Conservation (phyloP, 2,329 filamentous ascomycete species). For the Pyrenophora seminiperda region DNA sequence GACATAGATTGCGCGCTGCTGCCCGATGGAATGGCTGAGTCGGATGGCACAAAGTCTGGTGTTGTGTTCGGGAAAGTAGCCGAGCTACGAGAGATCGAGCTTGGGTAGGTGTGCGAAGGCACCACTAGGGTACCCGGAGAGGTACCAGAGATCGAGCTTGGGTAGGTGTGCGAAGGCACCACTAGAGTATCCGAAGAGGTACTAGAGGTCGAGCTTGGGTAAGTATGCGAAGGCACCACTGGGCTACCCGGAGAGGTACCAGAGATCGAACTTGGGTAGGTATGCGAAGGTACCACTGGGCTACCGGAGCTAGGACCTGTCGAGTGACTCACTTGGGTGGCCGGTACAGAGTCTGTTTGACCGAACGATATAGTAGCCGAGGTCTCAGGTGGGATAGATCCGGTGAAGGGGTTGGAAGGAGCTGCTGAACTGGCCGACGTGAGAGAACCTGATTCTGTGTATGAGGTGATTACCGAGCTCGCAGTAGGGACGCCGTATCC, state of each 20-base stretch:
- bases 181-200: neutral
- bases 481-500: conserved; percentile 3
- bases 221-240: neutral
- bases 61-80: neutral
- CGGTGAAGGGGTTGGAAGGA: conserved; percentile 1
- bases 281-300: neutral
- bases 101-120: neutral
- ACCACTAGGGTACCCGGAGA: neutral
- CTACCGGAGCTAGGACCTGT: neutral
- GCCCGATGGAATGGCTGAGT: neutral
- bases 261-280: neutral
- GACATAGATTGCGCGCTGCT: conserved; percentile 6
- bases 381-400: neutral
- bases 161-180: neutral
- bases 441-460: conserved; percentile 1
- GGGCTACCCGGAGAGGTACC: neutral
- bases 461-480: conserved; percentile 6
- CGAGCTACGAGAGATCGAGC: neutral
- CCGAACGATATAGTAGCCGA: neutral
- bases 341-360: conserved; percentile 9
- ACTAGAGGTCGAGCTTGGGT: neutral
- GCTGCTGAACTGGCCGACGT: neutral
- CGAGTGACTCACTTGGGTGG: conserved; percentile 1
- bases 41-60: neutral
- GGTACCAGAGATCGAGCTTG: neutral